Evolutionary conservation across 805 yeast species (phyloP), one percentile per base, ranked within the genome.

Genomic region (Teunomyces funiuensis): DNA sequence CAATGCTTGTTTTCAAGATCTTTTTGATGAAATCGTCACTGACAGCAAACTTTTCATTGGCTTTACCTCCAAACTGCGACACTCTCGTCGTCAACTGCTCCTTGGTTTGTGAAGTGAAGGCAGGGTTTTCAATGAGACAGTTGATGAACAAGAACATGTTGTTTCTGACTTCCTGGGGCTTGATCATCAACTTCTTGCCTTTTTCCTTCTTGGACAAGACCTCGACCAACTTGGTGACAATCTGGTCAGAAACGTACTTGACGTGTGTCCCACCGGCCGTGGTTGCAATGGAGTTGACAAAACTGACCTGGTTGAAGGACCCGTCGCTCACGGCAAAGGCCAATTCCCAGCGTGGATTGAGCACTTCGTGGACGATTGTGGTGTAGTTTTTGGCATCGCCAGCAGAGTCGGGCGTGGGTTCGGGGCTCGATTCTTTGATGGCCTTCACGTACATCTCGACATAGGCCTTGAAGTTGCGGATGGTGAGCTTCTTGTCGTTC

Each of bases 181-280:
- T 87, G 45, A 93, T 79, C 64, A 80, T 82, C 11, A 88, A 81
- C 46, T 74, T 76, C 53, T 78, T 79, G 45, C 80, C 80, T 55
- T 79, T 83, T 65, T 84, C 88, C 60, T 83, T 87, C 49, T 69
- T 70, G 30, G 61, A 52, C 49, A 90, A 69, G 6, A 73, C 69
- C 10, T 86, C 97, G 42, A 81, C 67, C 42, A 90, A 77, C 60
- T 87, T 89, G 46, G 74, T 79, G 18, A 88, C 83, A 41, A 93
- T 76, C 66, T 90, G 88, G 61, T 91, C 97, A 4, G 95, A 73
- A 22, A 90, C 76, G 58, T 83, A 80, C 51, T 84, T 89, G 26
- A 89, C 95, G 61, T 93, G 99, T 0, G 99, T 86, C 53, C 99
- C 99, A 45, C 99, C 99, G 1, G 91, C 70, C 0, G 98, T 91